Evolutionary conservation across 208 protist genomes (phyloP), one percentile per base, ranked within the genome.

Genomic region (Leishmania aethiopica): DNA sequence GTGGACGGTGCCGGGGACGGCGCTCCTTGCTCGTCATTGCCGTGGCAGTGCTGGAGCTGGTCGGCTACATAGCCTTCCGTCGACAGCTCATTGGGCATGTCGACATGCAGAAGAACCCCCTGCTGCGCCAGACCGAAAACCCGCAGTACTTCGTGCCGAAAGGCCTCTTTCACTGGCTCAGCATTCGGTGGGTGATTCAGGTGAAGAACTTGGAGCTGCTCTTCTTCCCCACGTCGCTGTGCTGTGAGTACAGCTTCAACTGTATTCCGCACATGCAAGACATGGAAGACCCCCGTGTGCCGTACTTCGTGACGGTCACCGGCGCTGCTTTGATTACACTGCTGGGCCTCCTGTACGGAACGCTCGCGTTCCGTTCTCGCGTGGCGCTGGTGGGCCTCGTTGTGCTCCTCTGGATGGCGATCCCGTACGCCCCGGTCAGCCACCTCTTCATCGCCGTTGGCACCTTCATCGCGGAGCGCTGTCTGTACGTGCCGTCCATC

Each of bases 201-300:
- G 85, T 92, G 42, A 91, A 93, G 80, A 96, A 98, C 86, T n/a
- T 93, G 15, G 85, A 90, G 78, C 90, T 98, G 8, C 89, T 98
- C 57, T 88, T 98, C 75, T 94, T 91, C 62, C 96, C 96, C 6
- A 89, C 80, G 3, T 75, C 79, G n/a, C 77, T 98, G 71, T 97
- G 88, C 79, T 94, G 87, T 75, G 96, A 98, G 86, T 98, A 98
- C 85, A 94, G 89, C 72, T 97, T 93, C 84, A 93, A 98, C 80
- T 97, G 94, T 82, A 90, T 98, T 28, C 95, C 95, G 17, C 79
- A 90, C 35, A 57, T 98, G 60, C 45, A 79, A 28, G 78, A 67
- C 53, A 32, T 91, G 25, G 35, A 67, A 1, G 91, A 96, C 84
- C 70, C 85, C 17, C 85, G 93, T 8, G 49, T 92, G 42, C 77